Base-by-base conservation (phyloP, 768 basidiomycete genomes). In the Butyriboletus loyo region DNA sequence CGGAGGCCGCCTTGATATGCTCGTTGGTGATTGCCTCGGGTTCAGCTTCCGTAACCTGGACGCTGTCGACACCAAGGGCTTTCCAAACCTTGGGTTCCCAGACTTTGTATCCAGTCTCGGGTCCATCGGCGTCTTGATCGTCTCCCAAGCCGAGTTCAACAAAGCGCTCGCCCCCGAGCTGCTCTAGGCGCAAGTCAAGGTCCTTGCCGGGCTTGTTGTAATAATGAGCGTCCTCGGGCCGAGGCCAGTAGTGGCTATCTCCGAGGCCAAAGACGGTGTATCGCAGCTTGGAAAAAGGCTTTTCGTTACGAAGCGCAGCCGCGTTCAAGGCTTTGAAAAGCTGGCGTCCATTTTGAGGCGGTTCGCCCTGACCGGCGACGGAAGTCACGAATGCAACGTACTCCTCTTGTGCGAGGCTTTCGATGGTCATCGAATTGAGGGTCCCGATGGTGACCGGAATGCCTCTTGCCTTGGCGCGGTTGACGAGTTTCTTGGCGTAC, bases 231-330 rank as follows among this genome's bases (percentile, higher is more conserved):
- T 98, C 97, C 70, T 98, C 94, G 17, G 89, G 81, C 37, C 97
- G 83, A 9, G 97, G 97, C 97, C 97, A 99, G 75, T 99, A 99
- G 72, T 97, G 95, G 68, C 89, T 95, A 70, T 99, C 97, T 55
- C 97, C 97, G 84, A 99, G 88, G 43, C 78, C 96, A 60, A 98
- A 97, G 39, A 98, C 93, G 48, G 86, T 72, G 70, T 82, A 90
- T 64, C 82, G 86, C 53, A 93, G 74, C 55, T 85, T 85, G 47
- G 73, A 56, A 38, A 93, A 75, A 6, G 79, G 74, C 49, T 73
- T 76, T 46, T 87, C 85, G 2, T 75, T 73, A 46, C 68, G 71
- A 19, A 72, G 68, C 0, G 71, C 67, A 7, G 83, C 80, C 8
- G 84, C 85, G 59, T 89, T 88, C 60, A 97, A 62, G 5, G 89